Evolutionary conservation across 2,329 filamentous ascomycete genomes (phyloP).

Genomic region (Madurella mycetomatis): DNA sequence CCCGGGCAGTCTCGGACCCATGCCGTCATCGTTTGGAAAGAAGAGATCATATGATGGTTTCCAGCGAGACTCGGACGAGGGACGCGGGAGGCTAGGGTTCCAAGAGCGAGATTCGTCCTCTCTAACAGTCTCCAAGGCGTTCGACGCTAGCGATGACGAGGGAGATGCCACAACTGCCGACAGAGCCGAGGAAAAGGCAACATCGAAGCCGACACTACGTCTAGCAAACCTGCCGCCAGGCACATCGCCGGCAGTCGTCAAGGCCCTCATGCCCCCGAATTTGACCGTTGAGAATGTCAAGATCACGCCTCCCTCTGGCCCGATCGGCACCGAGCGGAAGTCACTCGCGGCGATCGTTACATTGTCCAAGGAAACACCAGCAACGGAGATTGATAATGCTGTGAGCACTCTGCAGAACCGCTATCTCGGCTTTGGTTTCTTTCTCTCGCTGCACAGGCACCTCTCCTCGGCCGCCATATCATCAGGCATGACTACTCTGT

Average conservation of each 20-base stretch:
- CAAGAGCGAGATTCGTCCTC: conserved; percentile 41
- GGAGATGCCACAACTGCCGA: conserved; percentile 40
- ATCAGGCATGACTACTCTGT: conserved; percentile 35
- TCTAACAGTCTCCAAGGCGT: conserved; percentile 64
- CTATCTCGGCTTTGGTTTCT: conserved; percentile 81
- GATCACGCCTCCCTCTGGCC: conserved; percentile 54
- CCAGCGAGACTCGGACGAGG: conserved; percentile 30
- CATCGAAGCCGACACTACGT: conserved; percentile 59
- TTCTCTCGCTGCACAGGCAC: conserved; percentile 74
- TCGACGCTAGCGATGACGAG: conserved; percentile 63
- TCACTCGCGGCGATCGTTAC: conserved; percentile 76
- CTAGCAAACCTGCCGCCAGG: conserved; percentile 58
- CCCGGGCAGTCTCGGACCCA: conserved; percentile 57
- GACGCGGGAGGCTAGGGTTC: conserved; percentile 35
- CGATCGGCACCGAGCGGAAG: conserved; percentile 59
- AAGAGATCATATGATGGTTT: conserved; percentile 51
- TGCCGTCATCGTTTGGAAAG: conserved; percentile 46
- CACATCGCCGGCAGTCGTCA: conserved; percentile 56
- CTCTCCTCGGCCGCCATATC: conserved; percentile 71
- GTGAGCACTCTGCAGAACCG: conserved; percentile 75
- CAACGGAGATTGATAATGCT: conserved; percentile 74
- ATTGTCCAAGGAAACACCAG: conserved; percentile 72
- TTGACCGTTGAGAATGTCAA: conserved; percentile 69
- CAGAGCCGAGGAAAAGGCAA: conserved; percentile 53
- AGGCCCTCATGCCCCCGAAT: conserved; percentile 53